Evolutionary conservation across 306 rosid species (phyloP).

Genomic region (Begonia peltatifolia): DNA sequence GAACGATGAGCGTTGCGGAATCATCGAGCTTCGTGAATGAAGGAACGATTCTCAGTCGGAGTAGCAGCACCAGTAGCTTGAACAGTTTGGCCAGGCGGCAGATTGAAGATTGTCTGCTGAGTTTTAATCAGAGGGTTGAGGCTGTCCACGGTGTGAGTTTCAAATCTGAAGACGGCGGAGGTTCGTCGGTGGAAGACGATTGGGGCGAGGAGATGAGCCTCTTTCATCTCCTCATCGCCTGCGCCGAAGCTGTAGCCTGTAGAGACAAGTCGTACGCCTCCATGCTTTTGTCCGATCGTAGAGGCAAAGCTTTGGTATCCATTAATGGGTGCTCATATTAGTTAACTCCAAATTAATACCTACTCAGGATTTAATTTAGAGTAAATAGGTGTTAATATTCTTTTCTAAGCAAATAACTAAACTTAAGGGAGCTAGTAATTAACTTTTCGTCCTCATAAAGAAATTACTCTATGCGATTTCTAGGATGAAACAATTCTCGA

Average conservation of each 20-base stretch:
- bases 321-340: no score
- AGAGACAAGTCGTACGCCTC: slow-evolving; percentile 70
- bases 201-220: slow-evolving; percentile 70
- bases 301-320: slow-evolving; percentile 40
- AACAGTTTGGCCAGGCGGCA: slow-evolving; percentile 22
- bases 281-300: slow-evolving; percentile 35
- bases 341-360: no score
- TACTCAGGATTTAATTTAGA: no score
- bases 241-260: slow-evolving; percentile 90
- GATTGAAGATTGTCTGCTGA: slow-evolving; percentile 57
- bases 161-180: slow-evolving; percentile 14
- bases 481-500: no score
- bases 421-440: no score
- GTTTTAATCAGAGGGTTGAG: slow-evolving; percentile 36
- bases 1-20: slow-evolving; percentile 12
- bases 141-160: slow-evolving; percentile 43
- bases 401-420: no score
- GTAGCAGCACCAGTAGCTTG: slow-evolving; percentile 20
- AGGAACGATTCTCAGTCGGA: slow-evolving; percentile 11
- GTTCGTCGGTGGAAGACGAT: slow-evolving; percentile 23
- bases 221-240: slow-evolving; percentile 67
- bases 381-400: no score
- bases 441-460: no score
- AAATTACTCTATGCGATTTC: no score
- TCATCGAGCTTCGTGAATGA: background rate